phyloP scores from a whole-genome alignment of 192 early-diverging fungal genomes.

The Linnemannia schmuckeri region DNA sequence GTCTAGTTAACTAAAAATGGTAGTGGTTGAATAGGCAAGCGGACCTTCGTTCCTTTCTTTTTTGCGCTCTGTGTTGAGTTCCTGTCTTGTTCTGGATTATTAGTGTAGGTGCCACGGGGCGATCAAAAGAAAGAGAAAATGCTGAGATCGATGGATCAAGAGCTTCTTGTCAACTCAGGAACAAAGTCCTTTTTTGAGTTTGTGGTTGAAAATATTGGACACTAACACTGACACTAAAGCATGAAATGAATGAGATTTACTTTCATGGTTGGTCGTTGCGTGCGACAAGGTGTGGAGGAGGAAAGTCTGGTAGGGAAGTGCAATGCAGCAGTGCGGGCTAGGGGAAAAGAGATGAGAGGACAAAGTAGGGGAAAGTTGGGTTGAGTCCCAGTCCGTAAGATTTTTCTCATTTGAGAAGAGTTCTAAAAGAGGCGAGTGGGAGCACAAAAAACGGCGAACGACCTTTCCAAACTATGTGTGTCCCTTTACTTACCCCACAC shows the following conservation, averaged over 20 bases:
- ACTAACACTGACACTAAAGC: not conserved
- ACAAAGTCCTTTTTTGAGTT: no score
- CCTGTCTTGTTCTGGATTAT: not conserved
- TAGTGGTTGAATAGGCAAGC: not conserved
- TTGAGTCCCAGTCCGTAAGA: not conserved
- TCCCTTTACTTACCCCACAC: not conserved
- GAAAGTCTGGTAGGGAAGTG: not conserved
- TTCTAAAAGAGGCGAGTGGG: not conserved
- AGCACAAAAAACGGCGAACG: conserved; percentile 3
- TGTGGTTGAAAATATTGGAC: not conserved
- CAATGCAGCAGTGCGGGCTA: not conserved
- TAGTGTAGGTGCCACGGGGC: not conserved
- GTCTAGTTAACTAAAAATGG: no score
- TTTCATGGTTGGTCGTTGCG: not conserved
- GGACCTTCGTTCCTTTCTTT: not conserved
- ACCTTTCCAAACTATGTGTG: conserved; percentile 1
- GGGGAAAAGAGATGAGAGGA: not conserved
- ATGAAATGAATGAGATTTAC: not conserved
- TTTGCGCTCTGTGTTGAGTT: not conserved
- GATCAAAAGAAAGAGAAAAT: not conserved
- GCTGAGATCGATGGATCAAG: not conserved
- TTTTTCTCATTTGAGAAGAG: not conserved
- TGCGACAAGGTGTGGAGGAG: not conserved
- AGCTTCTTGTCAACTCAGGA: not conserved
- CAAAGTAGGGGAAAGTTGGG: no score